Evolutionary conservation across 495 filamentous ascomycete species (phyloP), one percentile per base, ranked within the genome.

Genomic region (Podospora fimiseda): DNA sequence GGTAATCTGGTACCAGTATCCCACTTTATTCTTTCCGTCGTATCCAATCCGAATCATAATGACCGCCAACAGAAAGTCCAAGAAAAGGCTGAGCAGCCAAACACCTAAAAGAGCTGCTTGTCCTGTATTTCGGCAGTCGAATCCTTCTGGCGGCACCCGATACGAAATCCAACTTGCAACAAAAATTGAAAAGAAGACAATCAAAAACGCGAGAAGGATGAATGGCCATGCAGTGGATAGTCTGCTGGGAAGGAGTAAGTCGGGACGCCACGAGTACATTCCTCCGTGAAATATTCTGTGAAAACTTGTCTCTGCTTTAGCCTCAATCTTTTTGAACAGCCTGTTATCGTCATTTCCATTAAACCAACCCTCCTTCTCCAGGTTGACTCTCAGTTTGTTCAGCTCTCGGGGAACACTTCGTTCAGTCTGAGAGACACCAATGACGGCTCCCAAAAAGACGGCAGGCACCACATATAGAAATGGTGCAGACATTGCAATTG

Each of bases 401-500:
- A 58, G 39, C 13, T 53, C 45, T 13, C 33, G 23, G 2, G 50
- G 45, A 8, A 50, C 24, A 21, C 55, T 58, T 11, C 50, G 49
- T 30, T 58, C 50, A 21, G 55, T 58, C 33, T 58, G 55, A 2
- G 50, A 21, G 0, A 50, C 50, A 9, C 55, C 55, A 13, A 58
- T 52, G 15, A 58, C 23, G 18, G 55, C 55, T 18, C 45, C 38
- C 37, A 58, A 18, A 42, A 58, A 58, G 18, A 58, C 51, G 14
- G 46, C 55, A 0, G 55, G 50, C 3, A 53, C 8, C 18, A 49
- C 22, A 23, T 53, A 40, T 21, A 58, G 39, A 37, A 58, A 58
- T 1, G 55, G 55, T 3, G 55, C 55, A 5, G 55, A 58, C 40
- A 58, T 58, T 41, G 55, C 55, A 30, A 58, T 58, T 14, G 55